phyloP scores from a whole-genome alignment of 108 stramenopile species.

The Skeletonema marinoi region DNA sequence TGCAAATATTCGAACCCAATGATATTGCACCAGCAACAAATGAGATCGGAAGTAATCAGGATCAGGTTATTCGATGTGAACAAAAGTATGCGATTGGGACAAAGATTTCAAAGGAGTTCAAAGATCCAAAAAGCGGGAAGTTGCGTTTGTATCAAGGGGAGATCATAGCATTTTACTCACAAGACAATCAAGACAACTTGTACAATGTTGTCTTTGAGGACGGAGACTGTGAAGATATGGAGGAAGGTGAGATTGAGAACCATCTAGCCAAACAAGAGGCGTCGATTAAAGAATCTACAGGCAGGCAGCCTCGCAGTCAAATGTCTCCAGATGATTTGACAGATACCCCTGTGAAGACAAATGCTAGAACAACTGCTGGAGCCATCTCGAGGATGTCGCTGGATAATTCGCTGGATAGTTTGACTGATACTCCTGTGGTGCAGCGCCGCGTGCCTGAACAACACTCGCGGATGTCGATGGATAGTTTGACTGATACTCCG shows the following conservation, averaged over 20 bases:
- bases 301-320: not conserved
- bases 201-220: constrained; percentile 1
- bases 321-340: constrained; percentile 15
- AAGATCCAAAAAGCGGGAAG: not conserved
- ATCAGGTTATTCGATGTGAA: not conserved
- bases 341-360: constrained; percentile 22
- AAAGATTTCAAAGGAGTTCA: not conserved
- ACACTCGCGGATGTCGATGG: not conserved
- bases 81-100: not conserved
- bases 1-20: not conserved
- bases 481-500: constrained; percentile 23
- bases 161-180: not conserved
- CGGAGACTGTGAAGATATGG: constrained; percentile 3
- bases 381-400: constrained; percentile 1
- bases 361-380: not conserved
- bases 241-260: not conserved
- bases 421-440: constrained; percentile 13
- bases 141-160: not conserved
- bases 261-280: not conserved
- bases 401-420: constrained; percentile 2
- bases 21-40: not conserved
- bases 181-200: not conserved
- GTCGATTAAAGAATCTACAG: not conserved
- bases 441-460: not conserved
- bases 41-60: not conserved